Percentiles rank a stretch among this genome's conserved stretches.
phyloP scores from a whole-genome alignment of 192 early-diverging fungal species.

The Mortierella antarctica region DNA sequence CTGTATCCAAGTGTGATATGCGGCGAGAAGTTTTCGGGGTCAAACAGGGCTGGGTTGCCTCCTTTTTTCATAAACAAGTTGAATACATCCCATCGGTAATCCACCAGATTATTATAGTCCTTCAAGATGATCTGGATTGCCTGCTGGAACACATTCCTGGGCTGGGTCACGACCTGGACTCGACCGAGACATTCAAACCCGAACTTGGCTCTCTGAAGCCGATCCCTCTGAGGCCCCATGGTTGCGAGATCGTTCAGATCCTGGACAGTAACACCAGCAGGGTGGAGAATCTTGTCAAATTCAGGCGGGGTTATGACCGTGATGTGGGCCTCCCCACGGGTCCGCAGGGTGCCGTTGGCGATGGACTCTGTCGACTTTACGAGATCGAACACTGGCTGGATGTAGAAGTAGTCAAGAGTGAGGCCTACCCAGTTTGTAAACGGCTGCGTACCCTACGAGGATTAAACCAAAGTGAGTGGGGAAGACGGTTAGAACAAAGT shows the following conservation, averaged over 20 bases:
- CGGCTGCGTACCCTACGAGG: conserved; percentile 20
- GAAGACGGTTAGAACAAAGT: not conserved
- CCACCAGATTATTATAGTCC: conserved; percentile 52
- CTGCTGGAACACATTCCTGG: conserved; percentile 28
- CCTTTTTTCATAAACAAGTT: conserved; percentile 67
- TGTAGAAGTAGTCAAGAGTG: conserved; percentile 66
- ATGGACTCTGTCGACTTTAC: conserved; percentile 55
- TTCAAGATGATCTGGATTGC: conserved; percentile 44
- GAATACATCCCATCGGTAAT: conserved; percentile 66
- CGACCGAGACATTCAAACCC: conserved; percentile 71
- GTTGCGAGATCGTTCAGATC: conserved; percentile 71
- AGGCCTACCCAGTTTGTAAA: conserved; percentile 67
- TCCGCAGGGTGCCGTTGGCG: conserved; percentile 42
- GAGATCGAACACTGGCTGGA: conserved; percentile 60
- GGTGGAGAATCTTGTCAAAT: conserved; percentile 61
- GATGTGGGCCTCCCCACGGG: conserved; percentile 74
- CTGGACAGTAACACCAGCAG: conserved; percentile 69
- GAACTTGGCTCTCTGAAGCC: conserved; percentile 69
- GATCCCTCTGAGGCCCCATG: conserved; percentile 11
- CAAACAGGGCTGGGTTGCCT: conserved; percentile 77
- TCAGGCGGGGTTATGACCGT: conserved; percentile 79
- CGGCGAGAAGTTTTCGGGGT: conserved; percentile 70
- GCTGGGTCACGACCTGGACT: conserved; percentile 42
- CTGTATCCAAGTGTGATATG: conserved; percentile 78
- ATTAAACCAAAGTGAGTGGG: not conserved